phyloP scores from a whole-genome alignment of 345 rosid genomes.

The Iberis pinnata region DNA sequence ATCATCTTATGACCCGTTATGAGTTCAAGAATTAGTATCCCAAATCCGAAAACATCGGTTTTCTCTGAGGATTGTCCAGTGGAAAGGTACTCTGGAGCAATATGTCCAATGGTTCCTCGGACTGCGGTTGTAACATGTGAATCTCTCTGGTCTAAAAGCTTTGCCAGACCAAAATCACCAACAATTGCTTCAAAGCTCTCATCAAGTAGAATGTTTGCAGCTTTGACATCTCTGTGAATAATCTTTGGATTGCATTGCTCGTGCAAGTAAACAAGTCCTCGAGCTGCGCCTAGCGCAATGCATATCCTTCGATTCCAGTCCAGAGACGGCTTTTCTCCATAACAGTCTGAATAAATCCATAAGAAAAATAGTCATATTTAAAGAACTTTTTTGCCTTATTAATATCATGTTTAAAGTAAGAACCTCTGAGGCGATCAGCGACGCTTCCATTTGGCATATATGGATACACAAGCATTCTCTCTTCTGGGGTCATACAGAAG shows the following conservation, averaged over 20 bases:
- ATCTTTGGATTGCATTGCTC: conserved; percentile 93
- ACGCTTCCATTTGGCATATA: conserved; percentile 96
- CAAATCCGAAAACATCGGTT: conserved; percentile 93
- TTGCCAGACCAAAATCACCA: conserved; percentile 92
- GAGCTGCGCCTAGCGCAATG: conserved; percentile 76
- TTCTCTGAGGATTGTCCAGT: conserved; percentile 96
- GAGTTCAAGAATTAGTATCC: conserved; percentile 86
- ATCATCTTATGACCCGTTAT: conserved; percentile 87
- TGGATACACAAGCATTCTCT: conserved; percentile 89
- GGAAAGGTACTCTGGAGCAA: conserved; percentile 94
- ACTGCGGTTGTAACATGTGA: conserved; percentile 95
- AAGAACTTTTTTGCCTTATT: not conserved
- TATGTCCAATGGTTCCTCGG: conserved; percentile 91
- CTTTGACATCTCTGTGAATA: conserved; percentile 92
- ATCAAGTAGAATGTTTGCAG: conserved; percentile 86
- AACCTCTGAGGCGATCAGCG: conserved; percentile 88
- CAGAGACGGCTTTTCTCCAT: conserved; percentile 56
- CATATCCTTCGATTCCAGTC: conserved; percentile 76
- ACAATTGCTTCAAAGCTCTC: conserved; percentile 91
- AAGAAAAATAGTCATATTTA: not conserved
- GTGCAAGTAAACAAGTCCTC: conserved; percentile 90
- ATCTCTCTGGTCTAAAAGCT: conserved; percentile 72
- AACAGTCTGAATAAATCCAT: conserved; percentile 23
- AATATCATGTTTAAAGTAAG: not conserved
- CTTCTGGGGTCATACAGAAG: conserved; percentile 78